Evolutionary conservation across 805 yeast species (phyloP).

Genomic region (Nakazawaea sp.): DNA sequence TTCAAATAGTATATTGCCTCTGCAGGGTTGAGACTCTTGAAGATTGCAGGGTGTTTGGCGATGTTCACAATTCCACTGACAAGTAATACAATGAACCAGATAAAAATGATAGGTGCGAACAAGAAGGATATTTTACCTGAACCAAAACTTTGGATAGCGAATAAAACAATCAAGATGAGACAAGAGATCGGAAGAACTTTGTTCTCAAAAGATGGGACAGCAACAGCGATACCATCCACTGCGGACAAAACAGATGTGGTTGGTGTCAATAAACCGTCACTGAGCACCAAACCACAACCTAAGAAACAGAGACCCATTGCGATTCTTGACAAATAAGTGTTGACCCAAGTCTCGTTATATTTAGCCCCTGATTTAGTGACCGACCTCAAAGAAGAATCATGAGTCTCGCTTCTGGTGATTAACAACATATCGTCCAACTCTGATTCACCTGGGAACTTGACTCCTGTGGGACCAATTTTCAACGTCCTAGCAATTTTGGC

Average conservation of each 20-base stretch:
- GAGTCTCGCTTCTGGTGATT: slow-evolving; percentile 33
- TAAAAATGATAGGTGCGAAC: slow-evolving; percentile 48
- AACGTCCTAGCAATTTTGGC: slow-evolving; percentile 46
- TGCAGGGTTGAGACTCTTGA: slow-evolving; percentile 43
- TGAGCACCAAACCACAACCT: slow-evolving; percentile 50
- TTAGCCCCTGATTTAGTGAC: slow-evolving; percentile 18
- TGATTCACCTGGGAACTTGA: slow-evolving; percentile 30
- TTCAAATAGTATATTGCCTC: slow-evolving; percentile 41
- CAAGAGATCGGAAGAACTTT: slow-evolving; percentile 43
- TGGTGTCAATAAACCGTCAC: slow-evolving; percentile 58
- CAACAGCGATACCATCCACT: slow-evolving; percentile 47
- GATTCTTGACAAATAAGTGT: slow-evolving; percentile 23
- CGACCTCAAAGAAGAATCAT: slow-evolving; percentile 17
- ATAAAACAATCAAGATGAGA: slow-evolving; percentile 37
- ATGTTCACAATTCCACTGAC: slow-evolving; percentile 42
- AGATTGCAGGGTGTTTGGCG: slow-evolving; percentile 32
- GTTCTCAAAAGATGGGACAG: slow-evolving; percentile 34
- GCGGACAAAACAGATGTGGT: slow-evolving; percentile 57
- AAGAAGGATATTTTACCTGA: slow-evolving; percentile 37
- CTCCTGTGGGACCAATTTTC: slow-evolving; percentile 39
- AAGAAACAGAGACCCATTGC: slow-evolving; percentile 36
- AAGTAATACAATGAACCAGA: slow-evolving; percentile 42
- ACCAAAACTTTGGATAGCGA: slow-evolving; percentile 42
- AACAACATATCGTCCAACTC: slow-evolving; percentile 24
- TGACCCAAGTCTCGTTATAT: slow-evolving; percentile 17